phyloP scores from a whole-genome alignment of 1,284 basidiomycete species.

The Coniophora puteana region DNA sequence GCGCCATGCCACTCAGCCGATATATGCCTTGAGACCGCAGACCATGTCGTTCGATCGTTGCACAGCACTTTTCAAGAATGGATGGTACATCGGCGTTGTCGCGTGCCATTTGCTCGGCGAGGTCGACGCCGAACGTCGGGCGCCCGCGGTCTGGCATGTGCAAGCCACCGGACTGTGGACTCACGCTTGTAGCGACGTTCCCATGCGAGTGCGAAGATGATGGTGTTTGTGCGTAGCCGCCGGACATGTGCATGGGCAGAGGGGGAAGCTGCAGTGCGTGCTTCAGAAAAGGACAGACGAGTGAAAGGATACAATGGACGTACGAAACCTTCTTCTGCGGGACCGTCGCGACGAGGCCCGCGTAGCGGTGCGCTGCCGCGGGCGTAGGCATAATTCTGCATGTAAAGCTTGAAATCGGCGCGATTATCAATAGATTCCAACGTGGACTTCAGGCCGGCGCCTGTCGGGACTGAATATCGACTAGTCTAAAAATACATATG shows the following conservation, averaged over 20 bases:
- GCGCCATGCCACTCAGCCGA: constrained; percentile 88
- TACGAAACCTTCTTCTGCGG: constrained; percentile 85
- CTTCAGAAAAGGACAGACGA: constrained; percentile 9
- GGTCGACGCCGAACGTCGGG: constrained; percentile 87
- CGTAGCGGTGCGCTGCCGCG: constrained; percentile 59
- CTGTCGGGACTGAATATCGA: constrained; percentile 27
- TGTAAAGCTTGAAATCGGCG: constrained; percentile 92
- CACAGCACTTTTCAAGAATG: constrained; percentile 87
- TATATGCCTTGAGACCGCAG: constrained; percentile 89
- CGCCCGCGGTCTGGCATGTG: constrained; percentile 56
- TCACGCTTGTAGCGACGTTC: constrained; percentile 29
- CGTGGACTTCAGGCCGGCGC: constrained; percentile 79
- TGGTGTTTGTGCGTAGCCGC: constrained; percentile 24
- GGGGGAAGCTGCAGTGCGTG: constrained; percentile 52
- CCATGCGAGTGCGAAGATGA: constrained; percentile 20
- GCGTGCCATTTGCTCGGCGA: constrained; percentile 88
- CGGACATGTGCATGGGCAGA: constrained; percentile 42
- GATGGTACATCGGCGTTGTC: constrained; percentile 89
- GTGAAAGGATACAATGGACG: constrained; percentile 28
- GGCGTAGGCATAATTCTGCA: constrained; percentile 94
- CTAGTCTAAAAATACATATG: constrained; percentile 1
- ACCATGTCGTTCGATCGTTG: constrained; percentile 90
- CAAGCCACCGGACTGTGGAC: too few species aligned
- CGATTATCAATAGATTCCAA: constrained; percentile 94
- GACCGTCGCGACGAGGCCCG: constrained; percentile 80